phyloP scores from a whole-genome alignment of 2,329 filamentous ascomycete species.

The Sclerotinia minor region DNA sequence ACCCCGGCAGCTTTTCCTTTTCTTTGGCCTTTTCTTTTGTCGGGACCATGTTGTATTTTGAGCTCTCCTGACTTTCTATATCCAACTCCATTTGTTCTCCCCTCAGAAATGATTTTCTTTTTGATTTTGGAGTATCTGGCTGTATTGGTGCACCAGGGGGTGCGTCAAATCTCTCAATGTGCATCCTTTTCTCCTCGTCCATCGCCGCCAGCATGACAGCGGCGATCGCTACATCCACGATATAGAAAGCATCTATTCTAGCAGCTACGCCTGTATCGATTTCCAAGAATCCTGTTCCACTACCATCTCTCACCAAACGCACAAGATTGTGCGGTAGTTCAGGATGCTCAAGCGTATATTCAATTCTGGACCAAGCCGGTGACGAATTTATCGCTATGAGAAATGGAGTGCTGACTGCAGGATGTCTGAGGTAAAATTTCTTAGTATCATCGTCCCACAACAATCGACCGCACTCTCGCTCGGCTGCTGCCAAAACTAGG shows the following conservation, averaged over 20 bases:
- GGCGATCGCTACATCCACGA: slow-evolving; percentile 62
- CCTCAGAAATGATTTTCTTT: slow-evolving; percentile 39
- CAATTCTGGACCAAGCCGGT: slow-evolving; percentile 59
- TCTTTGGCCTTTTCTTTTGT: slow-evolving; percentile 49
- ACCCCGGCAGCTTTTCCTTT: slow-evolving; percentile 47
- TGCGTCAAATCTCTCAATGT: slow-evolving; percentile 58
- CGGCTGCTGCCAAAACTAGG: slow-evolving; percentile 61
- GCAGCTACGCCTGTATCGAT: slow-evolving; percentile 59
- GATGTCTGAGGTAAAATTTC: slow-evolving; percentile 63
- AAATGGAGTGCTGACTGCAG: slow-evolving; percentile 63
- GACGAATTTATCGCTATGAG: slow-evolving; percentile 59
- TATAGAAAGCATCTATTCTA: slow-evolving; percentile 60
- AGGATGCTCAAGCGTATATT: slow-evolving; percentile 66
- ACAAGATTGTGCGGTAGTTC: slow-evolving; percentile 62
- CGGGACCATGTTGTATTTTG: slow-evolving; percentile 34
- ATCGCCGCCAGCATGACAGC: slow-evolving; percentile 61
- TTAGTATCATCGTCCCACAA: slow-evolving; percentile 67
- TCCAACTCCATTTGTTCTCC: slow-evolving; percentile 63
- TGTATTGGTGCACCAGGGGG: slow-evolving; percentile 48
- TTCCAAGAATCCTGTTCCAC: slow-evolving; percentile 60
- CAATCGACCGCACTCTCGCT: slow-evolving; percentile 68
- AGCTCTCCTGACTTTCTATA: slow-evolving; percentile 58
- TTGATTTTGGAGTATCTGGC: slow-evolving; percentile 34
- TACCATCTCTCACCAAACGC: slow-evolving; percentile 59
- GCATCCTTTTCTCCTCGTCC: slow-evolving; percentile 54